Evolutionary conservation across 805 yeast species (phyloP).

Genomic region (Aciculoconidium aculeatum): DNA sequence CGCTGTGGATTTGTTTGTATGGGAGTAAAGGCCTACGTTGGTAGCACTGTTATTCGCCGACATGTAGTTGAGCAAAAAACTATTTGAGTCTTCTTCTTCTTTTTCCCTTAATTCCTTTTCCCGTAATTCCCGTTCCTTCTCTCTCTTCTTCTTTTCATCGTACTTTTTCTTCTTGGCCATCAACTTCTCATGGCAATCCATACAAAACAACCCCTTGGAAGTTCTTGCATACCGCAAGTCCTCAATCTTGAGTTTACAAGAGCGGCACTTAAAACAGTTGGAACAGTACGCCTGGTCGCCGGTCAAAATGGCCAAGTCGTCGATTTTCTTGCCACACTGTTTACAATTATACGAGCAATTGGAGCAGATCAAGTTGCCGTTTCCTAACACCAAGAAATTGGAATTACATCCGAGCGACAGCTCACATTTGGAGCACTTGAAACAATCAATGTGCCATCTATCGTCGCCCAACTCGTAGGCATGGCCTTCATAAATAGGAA

Average conservation of each 20-base stretch:
- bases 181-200: slow-evolving; percentile 82
- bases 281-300: slow-evolving; percentile 95
- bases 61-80: slow-evolving; percentile 9
- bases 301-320: slow-evolving; percentile 88
- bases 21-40: slow-evolving; percentile 4
- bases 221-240: slow-evolving; percentile 90
- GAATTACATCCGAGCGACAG: slow-evolving; percentile 78
- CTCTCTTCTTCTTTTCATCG: slow-evolving; percentile 40
- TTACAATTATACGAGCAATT: slow-evolving; percentile 90
- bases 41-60: slow-evolving; percentile 6
- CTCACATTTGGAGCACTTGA: slow-evolving; percentile 80
- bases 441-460: slow-evolving; percentile 94
- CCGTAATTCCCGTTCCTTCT: slow-evolving; percentile 14
- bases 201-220: slow-evolving; percentile 86
- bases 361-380: slow-evolving; percentile 85
- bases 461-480: slow-evolving; percentile 94
- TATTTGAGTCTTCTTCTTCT: no score
- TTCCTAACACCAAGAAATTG: slow-evolving; percentile 86
- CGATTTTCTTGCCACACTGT: slow-evolving; percentile 79
- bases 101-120: slow-evolving; percentile 7
- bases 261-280: slow-evolving; percentile 81
- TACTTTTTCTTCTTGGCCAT: slow-evolving; percentile 68
- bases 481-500: slow-evolving; percentile 74
- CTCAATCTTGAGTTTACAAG: slow-evolving; percentile 79
- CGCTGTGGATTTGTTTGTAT: slow-evolving; percentile 4